Base-by-base conservation (phyloP, 306 rosid species). In the Begonia masoniana region DNA sequence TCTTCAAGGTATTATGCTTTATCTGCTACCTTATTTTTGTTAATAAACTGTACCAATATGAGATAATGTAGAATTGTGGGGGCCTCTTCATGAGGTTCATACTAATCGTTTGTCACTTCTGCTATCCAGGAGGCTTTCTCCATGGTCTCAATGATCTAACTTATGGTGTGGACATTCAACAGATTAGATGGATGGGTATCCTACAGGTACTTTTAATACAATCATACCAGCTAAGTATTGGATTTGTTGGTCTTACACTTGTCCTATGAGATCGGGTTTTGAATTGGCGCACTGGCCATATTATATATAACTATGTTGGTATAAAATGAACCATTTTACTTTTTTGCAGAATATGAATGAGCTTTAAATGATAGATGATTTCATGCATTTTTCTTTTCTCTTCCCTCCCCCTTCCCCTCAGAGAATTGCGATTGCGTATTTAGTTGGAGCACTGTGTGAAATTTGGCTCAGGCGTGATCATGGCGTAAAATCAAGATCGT, bases 401-500 rank as follows among this genome's bases (percentile, higher is more conserved):
- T 24, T 48, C 43, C 47, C 39, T 59, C 68, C 9, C 21, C 47
- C 48, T 66, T 41, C 43, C 43, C 59, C 49, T 4, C 81, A 92
- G 99, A 79, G 99, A 74, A 92, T 86, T 58, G 96, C 87, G 35
- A 41, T 92, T 47, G 96, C 88, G 9, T 86, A 86, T 74, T 72
- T 86, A 56, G 41, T 81, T 53, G 62, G 86, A 2, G 99, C 99
- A 9, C 67, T 86, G 26, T 81, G 93, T 66, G 99, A 92, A 76
- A 92, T 86, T 64, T 92, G 99, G 99, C 80, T 92, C 52, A 86
- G 80, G 80, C 65, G 81, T n/a, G 79, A 71, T 49, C 57, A 57
- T 46, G 49, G 64, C 61, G 82, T 74, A 36, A 77, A 65, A 65
- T 83, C 92, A 10, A 81, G 77, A 68, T 54, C 66, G 41, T 76